Evolutionary conservation across 306 rosid genomes (phyloP).

Genomic region (Gleditsia sinensis): DNA sequence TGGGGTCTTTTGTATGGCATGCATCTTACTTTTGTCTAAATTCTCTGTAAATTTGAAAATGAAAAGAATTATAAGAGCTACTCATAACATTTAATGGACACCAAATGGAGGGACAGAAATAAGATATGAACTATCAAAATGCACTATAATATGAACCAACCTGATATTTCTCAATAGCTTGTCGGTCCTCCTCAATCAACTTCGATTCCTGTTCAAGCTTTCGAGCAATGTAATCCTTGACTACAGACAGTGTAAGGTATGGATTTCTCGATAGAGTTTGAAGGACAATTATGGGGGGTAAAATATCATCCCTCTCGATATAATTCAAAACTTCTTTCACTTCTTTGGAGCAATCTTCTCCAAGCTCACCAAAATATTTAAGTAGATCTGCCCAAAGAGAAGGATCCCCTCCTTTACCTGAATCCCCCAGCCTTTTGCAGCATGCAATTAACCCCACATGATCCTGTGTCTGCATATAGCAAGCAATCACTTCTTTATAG

Average conservation of each 20-base stretch:
- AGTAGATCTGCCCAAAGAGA: slow-evolving; percentile 95
- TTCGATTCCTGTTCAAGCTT: slow-evolving; percentile 96
- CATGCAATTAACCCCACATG: slow-evolving; percentile 90
- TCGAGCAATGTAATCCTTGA: slow-evolving; percentile 93
- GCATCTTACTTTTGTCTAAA: slow-evolving; percentile 13
- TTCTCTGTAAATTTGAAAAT: slow-evolving; percentile 14
- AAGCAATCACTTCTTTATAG: slow-evolving; percentile 91
- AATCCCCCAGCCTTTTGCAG: slow-evolving; percentile 93
- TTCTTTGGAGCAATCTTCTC: slow-evolving; percentile 98
- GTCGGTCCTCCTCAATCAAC: slow-evolving; percentile 89
- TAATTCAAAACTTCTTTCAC: slow-evolving; percentile 93
- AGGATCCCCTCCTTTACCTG: slow-evolving; percentile 92
- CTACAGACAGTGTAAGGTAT: slow-evolving; percentile 90
- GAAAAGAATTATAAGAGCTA: neutral
- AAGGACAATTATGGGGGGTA: slow-evolving; percentile 94
- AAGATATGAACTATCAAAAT: slow-evolving; percentile 11
- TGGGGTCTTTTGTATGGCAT: neutral
- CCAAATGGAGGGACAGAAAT: slow-evolving; percentile 8
- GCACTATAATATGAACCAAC: slow-evolving; percentile 40
- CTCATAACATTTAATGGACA: slow-evolving; percentile 1
- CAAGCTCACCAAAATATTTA: slow-evolving; percentile 97
- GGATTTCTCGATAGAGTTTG: slow-evolving; percentile 90
- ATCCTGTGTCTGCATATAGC: slow-evolving; percentile 97
- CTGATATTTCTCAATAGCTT: slow-evolving; percentile 92
- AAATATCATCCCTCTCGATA: slow-evolving; percentile 90